A percentile compares a stretch with the other conserved stretches of the same genome.
Conservation (phyloP, 2,329 filamentous ascomycete species). For the Diaporthe vaccinii region DNA sequence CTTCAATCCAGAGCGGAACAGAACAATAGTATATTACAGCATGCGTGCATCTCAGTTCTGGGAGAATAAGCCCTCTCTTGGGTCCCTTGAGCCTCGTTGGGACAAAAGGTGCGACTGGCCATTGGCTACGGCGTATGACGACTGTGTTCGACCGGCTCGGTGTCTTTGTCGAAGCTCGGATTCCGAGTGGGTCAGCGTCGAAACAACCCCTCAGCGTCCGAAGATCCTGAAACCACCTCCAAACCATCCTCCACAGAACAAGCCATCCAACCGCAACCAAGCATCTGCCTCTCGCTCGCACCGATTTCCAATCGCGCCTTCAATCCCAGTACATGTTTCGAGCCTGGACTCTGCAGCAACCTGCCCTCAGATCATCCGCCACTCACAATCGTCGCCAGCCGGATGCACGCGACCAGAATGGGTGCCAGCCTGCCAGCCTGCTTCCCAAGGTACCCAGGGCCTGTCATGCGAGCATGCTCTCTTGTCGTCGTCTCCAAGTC, state of each 20-base stretch:
- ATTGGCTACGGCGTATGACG: not conserved
- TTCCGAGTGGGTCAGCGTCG: constrained; percentile 23
- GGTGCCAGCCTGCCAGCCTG: not conserved
- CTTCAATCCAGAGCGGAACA: not conserved
- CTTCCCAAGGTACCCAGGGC: not conserved
- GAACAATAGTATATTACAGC: not conserved
- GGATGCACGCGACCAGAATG: not conserved
- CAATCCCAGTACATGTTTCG: not conserved
- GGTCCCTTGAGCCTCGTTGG: not conserved
- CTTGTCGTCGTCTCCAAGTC: not conserved
- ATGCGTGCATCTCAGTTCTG: not conserved
- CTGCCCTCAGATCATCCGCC: constrained; percentile 8
- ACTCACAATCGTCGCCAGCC: not conserved
- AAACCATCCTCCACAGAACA: constrained; percentile 24
- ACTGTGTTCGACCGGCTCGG: not conserved
- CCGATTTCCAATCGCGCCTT: constrained; percentile 9
- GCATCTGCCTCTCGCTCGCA: constrained; percentile 5
- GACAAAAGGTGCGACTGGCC: not conserved
- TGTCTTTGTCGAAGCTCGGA: not conserved
- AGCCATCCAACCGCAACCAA: constrained; percentile 15
- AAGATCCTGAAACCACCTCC: constrained; percentile 40
- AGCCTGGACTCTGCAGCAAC: constrained; percentile 24
- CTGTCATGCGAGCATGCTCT: not conserved
- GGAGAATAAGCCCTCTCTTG: not conserved
- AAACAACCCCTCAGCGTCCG: constrained; percentile 37